Conservation (phyloP, 805 yeast species). For the Schwanniomyces sp. region DNA sequence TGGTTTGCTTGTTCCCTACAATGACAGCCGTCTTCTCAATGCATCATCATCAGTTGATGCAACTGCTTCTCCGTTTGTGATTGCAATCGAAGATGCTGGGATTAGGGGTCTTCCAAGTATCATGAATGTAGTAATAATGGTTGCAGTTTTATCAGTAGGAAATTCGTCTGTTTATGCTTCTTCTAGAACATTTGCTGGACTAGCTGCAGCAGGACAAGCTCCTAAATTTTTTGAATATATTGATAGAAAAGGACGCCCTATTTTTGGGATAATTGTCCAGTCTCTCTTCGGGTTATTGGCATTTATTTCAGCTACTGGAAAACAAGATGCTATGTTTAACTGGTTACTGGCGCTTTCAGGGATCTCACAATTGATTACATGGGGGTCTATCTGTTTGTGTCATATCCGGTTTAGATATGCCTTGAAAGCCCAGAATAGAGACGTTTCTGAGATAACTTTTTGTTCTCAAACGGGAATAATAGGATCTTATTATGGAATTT, state of each 20-base stretch:
- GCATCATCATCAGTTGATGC: constrained; percentile 36
- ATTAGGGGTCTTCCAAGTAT: constrained; percentile 67
- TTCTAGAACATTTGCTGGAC: constrained; percentile 65
- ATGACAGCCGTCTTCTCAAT: constrained; percentile 48
- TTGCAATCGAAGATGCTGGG: constrained; percentile 64
- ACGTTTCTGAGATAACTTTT: constrained; percentile 33
- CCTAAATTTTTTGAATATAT: constrained; percentile 46
- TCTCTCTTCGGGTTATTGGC: constrained; percentile 46
- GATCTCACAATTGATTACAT: constrained; percentile 39
- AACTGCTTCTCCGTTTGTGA: constrained; percentile 73
- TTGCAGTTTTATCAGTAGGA: constrained; percentile 74
- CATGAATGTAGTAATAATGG: constrained; percentile 70
- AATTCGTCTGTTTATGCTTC: constrained; percentile 74
- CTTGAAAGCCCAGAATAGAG: constrained; percentile 29
- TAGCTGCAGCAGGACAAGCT: constrained; percentile 70
- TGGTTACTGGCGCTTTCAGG: constrained; percentile 44
- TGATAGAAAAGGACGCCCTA: constrained; percentile 42
- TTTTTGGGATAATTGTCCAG: constrained; percentile 33
- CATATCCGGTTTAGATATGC: constrained; percentile 44
- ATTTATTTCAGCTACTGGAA: constrained; percentile 52
- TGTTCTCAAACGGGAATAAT: constrained; percentile 34
- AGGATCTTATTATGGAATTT: constrained; percentile 54
- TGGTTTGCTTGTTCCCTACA: constrained; percentile 50
- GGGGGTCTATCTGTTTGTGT: constrained; percentile 40
- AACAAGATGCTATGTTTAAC: constrained; percentile 32